Percentiles rank a stretch among this genome's conserved stretches.
phyloP scores from a whole-genome alignment of 2,329 filamentous ascomycete species.

The Berkeleyomyces rouxiae region DNA sequence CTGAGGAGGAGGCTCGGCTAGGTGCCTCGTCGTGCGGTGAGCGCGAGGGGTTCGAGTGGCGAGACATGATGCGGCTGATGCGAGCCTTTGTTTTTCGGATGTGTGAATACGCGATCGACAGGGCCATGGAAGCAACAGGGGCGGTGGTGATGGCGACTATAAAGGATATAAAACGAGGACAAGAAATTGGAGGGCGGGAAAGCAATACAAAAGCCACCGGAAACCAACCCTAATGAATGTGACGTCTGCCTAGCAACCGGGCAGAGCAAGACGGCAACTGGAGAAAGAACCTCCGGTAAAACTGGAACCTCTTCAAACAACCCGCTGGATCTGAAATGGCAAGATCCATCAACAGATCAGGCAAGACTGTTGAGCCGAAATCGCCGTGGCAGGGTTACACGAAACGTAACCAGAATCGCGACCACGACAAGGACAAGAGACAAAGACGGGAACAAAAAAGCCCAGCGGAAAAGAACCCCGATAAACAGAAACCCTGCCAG shows the following conservation, averaged over 20 bases:
- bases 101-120: background rate
- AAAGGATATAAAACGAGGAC: background rate
- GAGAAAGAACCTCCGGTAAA: background rate
- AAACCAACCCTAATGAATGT: background rate
- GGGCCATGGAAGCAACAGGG: background rate
- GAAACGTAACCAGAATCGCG: background rate
- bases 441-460: background rate
- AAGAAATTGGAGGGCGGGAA: background rate
- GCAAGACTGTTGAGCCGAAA: background rate
- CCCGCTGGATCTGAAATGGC: background rate
- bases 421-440: background rate
- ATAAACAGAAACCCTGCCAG: background rate
- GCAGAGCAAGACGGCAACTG: background rate
- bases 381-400: background rate
- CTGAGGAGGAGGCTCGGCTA: background rate
- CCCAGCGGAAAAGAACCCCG: background rate
- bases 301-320: background rate
- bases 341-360: background rate
- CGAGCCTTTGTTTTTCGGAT: background rate
- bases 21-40: slow-evolving; percentile 8
- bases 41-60: slow-evolving; percentile 6
- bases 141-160: background rate
- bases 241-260: background rate
- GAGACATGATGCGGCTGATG: slow-evolving; percentile 2
- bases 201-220: background rate